Evolutionary conservation across 2,329 filamentous ascomycete genomes (phyloP), one percentile per base, ranked within the genome.

Genomic region (Neobulgaria alba): DNA sequence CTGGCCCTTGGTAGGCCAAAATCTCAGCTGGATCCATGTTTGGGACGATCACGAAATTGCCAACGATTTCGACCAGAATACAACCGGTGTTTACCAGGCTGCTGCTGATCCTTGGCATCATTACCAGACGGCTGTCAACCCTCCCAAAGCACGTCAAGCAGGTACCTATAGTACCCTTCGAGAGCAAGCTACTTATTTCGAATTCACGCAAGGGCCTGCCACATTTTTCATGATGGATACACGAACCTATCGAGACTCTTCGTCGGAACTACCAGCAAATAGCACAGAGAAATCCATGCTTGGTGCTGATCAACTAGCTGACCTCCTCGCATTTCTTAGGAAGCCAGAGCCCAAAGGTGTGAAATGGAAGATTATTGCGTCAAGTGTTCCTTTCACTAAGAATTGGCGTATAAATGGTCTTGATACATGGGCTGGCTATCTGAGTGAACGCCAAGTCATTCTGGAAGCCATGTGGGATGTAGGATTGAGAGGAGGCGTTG

Each of bases 161-260:
- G 62, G 67, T 40, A 63, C 61, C 2, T 59, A 53, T 14, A 63
- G 58, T 39, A 49, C 57, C 33, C 53, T 60, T 20, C 59, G 64
- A 48, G 39, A 64, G 33, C 76, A 75, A 14, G 79, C 81, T 1
- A 94, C 87, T 0, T 96, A 92, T 64, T 96, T 89, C 60, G 77
- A 80, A 16, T 98, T 98, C 62, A 77, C 76, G 1, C 85, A 95
- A 59, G 92, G 92, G 0, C 90, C 90, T 0, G 89, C 87, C 1
- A 83, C 84, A 29, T 95, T 96, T 66, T 98, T 96, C 69, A 79
- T 98, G 68, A 71, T 95, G 37, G 92, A 98, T 59, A 95, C 90
- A 0, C 78, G 92, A 38, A 82, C 84, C 29, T 93, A 94, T 59
- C 83, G 90, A 34, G 88, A 75, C 10, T 63, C 83, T 4, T 77